Percentiles rank a stretch among this genome's conserved stretches.
These are phyloP conservation scores for Aspergillus novofumigatus DNA, from an alignment of 2,329 filamentous ascomycete genomes.

Conservation along the genomic window DNA sequence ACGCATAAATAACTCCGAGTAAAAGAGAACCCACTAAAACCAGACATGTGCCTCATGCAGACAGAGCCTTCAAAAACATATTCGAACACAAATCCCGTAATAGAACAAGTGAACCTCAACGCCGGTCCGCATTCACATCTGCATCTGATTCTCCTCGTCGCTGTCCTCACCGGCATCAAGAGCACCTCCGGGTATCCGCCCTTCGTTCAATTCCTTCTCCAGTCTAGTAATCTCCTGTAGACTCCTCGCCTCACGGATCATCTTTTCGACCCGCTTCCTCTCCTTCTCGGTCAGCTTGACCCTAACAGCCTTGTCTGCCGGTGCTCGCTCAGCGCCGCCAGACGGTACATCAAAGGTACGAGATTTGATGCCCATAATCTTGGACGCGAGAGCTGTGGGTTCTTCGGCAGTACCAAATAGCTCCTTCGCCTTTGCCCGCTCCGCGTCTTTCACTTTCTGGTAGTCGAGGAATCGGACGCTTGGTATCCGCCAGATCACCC, in stretches of 20 bases:
- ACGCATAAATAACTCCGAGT: not conserved
- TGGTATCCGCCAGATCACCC: constrained; percentile 83
- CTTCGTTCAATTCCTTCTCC: constrained; percentile 90
- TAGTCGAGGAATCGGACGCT: constrained; percentile 88
- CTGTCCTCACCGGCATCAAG: constrained; percentile 32
- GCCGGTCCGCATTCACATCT: constrained; percentile 25
- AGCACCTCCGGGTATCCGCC: constrained; percentile 69
- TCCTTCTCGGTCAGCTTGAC: constrained; percentile 86
- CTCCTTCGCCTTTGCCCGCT: constrained; percentile 70
- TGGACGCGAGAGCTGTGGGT: constrained; percentile 74
- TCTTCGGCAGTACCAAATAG: constrained; percentile 76
- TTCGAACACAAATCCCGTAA: not conserved
- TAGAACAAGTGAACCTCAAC: not conserved
- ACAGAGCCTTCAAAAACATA: not conserved
- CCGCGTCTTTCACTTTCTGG: constrained; percentile 80
- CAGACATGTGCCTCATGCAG: not conserved
- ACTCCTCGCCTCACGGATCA: constrained; percentile 84
- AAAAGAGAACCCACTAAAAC: not conserved
- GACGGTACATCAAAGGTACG: constrained; percentile 60
- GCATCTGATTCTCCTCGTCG: constrained; percentile 33
- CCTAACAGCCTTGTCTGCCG: constrained; percentile 61
- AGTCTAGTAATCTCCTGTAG: constrained; percentile 83
- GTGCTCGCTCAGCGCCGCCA: constrained; percentile 34
- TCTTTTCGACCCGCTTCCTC: constrained; percentile 75
- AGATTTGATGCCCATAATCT: constrained; percentile 83